Evolutionary conservation across 495 filamentous ascomycete genomes (phyloP).

Genomic region (Recurvomyces mirabilis): DNA sequence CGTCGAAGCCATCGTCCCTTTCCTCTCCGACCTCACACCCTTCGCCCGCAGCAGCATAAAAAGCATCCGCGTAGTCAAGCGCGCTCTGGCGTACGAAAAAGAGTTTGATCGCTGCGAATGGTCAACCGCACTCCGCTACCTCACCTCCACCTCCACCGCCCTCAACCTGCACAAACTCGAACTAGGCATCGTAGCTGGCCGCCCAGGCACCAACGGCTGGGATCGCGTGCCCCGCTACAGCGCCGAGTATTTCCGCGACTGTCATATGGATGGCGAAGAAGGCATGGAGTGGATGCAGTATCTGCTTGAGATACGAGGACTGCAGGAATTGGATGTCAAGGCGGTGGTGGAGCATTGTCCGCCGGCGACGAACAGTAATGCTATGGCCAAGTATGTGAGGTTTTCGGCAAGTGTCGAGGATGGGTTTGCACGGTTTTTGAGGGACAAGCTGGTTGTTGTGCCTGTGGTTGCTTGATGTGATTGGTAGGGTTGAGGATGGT

Average conservation of each 20-base stretch:
- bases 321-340: slow-evolving; percentile 34
- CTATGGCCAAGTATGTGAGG: slow-evolving; percentile 38
- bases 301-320: slow-evolving; percentile 31
- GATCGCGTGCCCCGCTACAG: slow-evolving; percentile 32
- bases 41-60: slow-evolving; percentile 33
- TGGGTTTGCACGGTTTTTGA: slow-evolving; percentile 39
- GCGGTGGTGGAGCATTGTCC: slow-evolving; percentile 35
- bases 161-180: slow-evolving; percentile 31
- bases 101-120: slow-evolving; percentile 45
- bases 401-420: slow-evolving; percentile 42
- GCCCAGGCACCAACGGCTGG: slow-evolving; percentile 32
- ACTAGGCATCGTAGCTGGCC: slow-evolving; percentile 38
- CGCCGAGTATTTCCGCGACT: slow-evolving; percentile 30
- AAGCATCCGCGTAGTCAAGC: slow-evolving; percentile 38
- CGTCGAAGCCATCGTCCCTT: slow-evolving; percentile 45
- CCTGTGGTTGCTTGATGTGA: not conserved
- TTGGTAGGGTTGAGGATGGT: not conserved
- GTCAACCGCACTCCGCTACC: slow-evolving; percentile 28
- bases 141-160: slow-evolving; percentile 8
- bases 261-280: slow-evolving; percentile 29
- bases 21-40: slow-evolving; percentile 42
- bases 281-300: slow-evolving; percentile 41
- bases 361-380: slow-evolving; percentile 29
- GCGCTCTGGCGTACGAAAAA: slow-evolving; percentile 35
- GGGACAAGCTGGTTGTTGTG: slow-evolving; percentile 23